These are phyloP conservation scores for Pythium volutum DNA, from an alignment of 352 stramenopile genomes.

Conservation along the genomic window DNA sequence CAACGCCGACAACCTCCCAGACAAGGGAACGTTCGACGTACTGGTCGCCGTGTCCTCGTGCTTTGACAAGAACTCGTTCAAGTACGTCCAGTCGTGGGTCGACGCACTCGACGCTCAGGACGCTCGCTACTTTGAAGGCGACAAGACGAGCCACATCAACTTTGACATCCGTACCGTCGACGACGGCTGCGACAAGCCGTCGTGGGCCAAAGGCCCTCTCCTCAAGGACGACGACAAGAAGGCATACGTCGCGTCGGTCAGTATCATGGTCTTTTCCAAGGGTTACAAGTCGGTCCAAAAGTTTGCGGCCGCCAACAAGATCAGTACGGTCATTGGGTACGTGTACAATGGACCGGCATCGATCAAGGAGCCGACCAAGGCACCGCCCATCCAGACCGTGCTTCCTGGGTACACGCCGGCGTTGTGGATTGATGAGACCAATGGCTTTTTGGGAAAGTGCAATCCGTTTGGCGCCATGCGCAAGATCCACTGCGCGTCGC, in stretches of 20 bases:
- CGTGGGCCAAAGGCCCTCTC: background rate
- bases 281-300: background rate
- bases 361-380: background rate
- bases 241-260: constrained; percentile 11
- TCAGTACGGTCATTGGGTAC: background rate
- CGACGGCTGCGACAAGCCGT: constrained; percentile 11
- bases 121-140: constrained; percentile 15
- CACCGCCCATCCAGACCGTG: background rate
- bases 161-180: background rate
- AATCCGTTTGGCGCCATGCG: constrained; percentile 49
- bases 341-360: constrained; percentile 6
- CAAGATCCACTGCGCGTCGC: constrained; percentile 30
- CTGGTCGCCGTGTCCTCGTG: constrained; percentile 8
- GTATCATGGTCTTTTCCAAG: constrained; percentile 11
- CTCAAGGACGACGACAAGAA: background rate
- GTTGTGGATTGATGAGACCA: background rate
- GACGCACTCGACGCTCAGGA: background rate
- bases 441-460: constrained; percentile 16
- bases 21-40: background rate
- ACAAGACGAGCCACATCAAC: constrained; percentile 4
- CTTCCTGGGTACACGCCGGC: constrained; percentile 4
- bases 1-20: background rate
- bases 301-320: background rate
- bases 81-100: constrained; percentile 5
- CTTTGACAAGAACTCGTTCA: constrained; percentile 9